Evolutionary conservation across 805 yeast genomes (phyloP).

Genomic region (Candida gorgasii): DNA sequence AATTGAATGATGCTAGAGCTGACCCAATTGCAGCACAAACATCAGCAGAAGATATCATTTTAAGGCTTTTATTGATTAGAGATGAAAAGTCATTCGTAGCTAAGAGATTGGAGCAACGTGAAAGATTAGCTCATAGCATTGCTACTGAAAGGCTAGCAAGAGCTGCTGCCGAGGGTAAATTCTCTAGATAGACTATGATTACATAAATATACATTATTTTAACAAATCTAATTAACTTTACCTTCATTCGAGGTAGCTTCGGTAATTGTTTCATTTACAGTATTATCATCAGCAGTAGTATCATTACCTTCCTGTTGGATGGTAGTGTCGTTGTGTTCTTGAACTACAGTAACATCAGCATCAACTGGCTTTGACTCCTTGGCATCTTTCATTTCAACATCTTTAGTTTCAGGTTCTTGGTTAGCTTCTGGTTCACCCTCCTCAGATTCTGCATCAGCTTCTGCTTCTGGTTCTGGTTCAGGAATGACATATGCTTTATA

Average conservation of each 20-base stretch:
- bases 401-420: constrained; percentile 18
- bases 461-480: constrained; percentile 14
- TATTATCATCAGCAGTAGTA: constrained; percentile 44
- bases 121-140: constrained; percentile 53
- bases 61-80: constrained; percentile 69
- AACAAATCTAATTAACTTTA: constrained; percentile 4
- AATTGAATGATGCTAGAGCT: constrained; percentile 43
- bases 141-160: constrained; percentile 53
- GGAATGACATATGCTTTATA: constrained; percentile 18
- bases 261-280: constrained; percentile 23
- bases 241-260: constrained; percentile 5
- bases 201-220: constrained; percentile 11
- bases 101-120: constrained; percentile 61
- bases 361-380: constrained; percentile 22
- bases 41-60: constrained; percentile 63
- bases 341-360: constrained; percentile 51
- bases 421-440: constrained; percentile 9
- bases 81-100: constrained; percentile 62
- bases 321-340: constrained; percentile 48
- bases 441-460: constrained; percentile 13
- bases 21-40: constrained; percentile 45
- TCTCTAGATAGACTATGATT: constrained; percentile 13
- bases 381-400: constrained; percentile 16
- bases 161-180: constrained; percentile 46
- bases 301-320: constrained; percentile 50